Evolutionary conservation across 2,329 filamentous ascomycete species (phyloP).

Genomic region (Eurotiales sp.): DNA sequence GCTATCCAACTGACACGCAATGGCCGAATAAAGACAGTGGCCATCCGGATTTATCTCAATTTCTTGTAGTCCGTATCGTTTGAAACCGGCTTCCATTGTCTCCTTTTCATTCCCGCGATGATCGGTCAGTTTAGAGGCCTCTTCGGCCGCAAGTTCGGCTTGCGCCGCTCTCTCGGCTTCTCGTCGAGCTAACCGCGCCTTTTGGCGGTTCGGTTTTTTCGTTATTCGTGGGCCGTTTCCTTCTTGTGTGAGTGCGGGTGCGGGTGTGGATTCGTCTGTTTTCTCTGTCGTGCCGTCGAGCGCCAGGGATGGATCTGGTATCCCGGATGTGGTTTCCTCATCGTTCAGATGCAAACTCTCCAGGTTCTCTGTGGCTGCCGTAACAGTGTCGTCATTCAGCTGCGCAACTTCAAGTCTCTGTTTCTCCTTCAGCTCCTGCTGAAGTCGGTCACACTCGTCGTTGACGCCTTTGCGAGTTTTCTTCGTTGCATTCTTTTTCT

Average conservation of each 20-base stretch:
- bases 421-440: conserved; percentile 52
- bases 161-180: conserved; percentile 77
- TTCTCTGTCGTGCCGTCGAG: neutral
- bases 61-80: conserved; percentile 62
- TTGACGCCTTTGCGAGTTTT: conserved; percentile 67
- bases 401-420: conserved; percentile 51
- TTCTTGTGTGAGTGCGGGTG: conserved; percentile 8
- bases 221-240: conserved; percentile 17
- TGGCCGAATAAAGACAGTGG: conserved; percentile 88
- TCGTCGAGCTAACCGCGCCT: conserved; percentile 82
- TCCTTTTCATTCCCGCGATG: conserved; percentile 66
- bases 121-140: conserved; percentile 72
- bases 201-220: conserved; percentile 86
- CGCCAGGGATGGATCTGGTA: conserved; percentile 13
- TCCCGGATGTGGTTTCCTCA: conserved; percentile 7
- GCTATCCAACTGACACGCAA: conserved; percentile 74
- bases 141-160: conserved; percentile 64
- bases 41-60: conserved; percentile 83
- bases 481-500: conserved; percentile 96
- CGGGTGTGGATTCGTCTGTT: conserved; percentile 1
- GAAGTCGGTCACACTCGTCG: conserved; percentile 59
- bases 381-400: conserved; percentile 34
- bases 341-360: conserved; percentile 33
- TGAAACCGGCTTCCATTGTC: conserved; percentile 66
- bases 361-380: conserved; percentile 24